Conservation (phyloP, 2,329 filamentous ascomycete genomes). For the Neoarthrinium moseri region DNA sequence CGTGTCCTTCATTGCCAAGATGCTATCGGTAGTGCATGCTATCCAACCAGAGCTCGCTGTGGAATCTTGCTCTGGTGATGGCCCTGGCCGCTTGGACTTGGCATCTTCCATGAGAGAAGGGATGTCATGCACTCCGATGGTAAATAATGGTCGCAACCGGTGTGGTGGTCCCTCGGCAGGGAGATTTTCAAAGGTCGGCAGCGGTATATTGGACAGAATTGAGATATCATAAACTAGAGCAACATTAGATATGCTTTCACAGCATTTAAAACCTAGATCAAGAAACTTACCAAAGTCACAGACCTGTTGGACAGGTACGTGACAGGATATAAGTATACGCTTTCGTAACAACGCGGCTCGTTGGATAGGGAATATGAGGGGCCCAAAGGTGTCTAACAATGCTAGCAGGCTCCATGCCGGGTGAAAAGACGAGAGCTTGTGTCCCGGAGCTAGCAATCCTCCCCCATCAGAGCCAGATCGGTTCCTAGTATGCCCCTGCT, state of each 20-base stretch:
- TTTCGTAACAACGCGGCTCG: constrained; percentile 83
- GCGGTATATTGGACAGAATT: constrained; percentile 85
- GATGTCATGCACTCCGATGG: constrained; percentile 90
- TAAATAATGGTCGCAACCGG: constrained; percentile 82
- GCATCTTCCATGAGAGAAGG: constrained; percentile 67
- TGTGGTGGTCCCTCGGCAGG: constrained; percentile 59
- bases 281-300: constrained; percentile 79
- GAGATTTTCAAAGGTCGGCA: constrained; percentile 69
- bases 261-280: background rate
- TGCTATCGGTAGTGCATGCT: constrained; percentile 93
- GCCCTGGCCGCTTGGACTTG: constrained; percentile 39
- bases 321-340: constrained; percentile 81
- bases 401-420: constrained; percentile 80
- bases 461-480: constrained; percentile 63
- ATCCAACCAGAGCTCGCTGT: constrained; percentile 72
- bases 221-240: constrained; percentile 84
- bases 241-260: constrained; percentile 16
- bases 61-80: constrained; percentile 33
- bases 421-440: constrained; percentile 74
- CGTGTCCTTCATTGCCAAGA: constrained; percentile 79
- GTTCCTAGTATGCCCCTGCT: constrained; percentile 50
- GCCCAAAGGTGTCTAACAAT: constrained; percentile 82
- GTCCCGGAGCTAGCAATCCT: constrained; percentile 55
- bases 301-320: constrained; percentile 78
- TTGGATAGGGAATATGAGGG: constrained; percentile 87